Percentiles rank a stretch among this genome's conserved stretches.
phyloP scores from a whole-genome alignment of 2,329 filamentous ascomycete species.

The Leptographium lundbergii region DNA sequence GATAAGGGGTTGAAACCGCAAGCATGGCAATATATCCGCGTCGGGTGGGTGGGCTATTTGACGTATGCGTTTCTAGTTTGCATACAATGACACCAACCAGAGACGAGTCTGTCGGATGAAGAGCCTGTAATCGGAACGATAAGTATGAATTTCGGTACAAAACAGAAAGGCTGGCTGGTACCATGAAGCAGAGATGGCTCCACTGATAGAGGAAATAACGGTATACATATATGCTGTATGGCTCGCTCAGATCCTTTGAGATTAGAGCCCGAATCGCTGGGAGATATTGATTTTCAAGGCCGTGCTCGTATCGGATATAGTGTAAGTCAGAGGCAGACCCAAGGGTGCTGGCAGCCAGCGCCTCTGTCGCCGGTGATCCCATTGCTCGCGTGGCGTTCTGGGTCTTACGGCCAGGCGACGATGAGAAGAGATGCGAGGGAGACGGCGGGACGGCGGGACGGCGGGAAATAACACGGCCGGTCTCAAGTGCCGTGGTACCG shows the following conservation, averaged over 20 bases:
- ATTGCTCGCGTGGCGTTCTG: neutral
- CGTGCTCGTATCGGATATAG: slow-evolving; percentile 51
- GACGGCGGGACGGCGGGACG: neutral
- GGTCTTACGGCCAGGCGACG: neutral
- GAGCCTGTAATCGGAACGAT: slow-evolving; percentile 28
- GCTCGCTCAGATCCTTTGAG: slow-evolving; percentile 90
- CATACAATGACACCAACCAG: slow-evolving; percentile 87
- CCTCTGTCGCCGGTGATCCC: neutral
- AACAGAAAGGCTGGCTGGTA: slow-evolving; percentile 22
- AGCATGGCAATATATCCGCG: slow-evolving; percentile 98
- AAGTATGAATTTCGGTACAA: slow-evolving; percentile 1
- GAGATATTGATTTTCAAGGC: slow-evolving; percentile 52
- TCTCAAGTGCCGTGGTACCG: neutral
- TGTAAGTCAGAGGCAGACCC: slow-evolving; percentile 26
- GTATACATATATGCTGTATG: slow-evolving; percentile 98
- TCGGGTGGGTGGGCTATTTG: slow-evolving; percentile 59
- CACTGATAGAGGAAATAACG: slow-evolving; percentile 97
- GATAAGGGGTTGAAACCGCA: slow-evolving; percentile 68
- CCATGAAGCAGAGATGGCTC: slow-evolving; percentile 95
- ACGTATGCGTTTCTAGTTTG: slow-evolving; percentile 83
- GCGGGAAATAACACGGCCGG: neutral
- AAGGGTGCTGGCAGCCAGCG: neutral
- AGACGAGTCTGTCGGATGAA: slow-evolving; percentile 44
- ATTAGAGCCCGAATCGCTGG: slow-evolving; percentile 85
- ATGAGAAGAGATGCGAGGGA: neutral